Conservation (phyloP, 257 asterid genomes). For the Scutellaria galericulata region DNA sequence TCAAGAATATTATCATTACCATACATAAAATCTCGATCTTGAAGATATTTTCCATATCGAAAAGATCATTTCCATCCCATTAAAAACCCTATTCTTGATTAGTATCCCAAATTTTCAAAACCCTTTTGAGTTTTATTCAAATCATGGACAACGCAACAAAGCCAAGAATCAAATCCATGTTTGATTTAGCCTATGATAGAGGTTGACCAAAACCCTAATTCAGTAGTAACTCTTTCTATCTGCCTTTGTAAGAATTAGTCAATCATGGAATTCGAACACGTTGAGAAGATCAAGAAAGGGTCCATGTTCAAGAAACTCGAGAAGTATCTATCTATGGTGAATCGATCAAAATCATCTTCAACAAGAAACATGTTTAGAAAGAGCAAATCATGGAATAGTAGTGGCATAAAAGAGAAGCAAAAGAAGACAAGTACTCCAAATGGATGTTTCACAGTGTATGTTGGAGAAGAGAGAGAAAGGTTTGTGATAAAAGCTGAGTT, state of each 20-base stretch:
- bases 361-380: background rate
- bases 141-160: conserved; percentile 43
- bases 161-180: conserved; percentile 44
- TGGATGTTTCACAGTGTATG: conserved; percentile 70
- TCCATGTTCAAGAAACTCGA: conserved; percentile 42
- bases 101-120: too few species aligned
- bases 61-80: too few species aligned
- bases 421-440: conserved; percentile 32
- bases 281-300: conserved; percentile 23
- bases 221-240: too few species aligned
- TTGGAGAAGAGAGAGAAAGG: conserved; percentile 62
- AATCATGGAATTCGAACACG: background rate
- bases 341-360: background rate
- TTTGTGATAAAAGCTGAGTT: conserved; percentile 57
- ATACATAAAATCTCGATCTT: too few species aligned
- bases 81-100: too few species aligned
- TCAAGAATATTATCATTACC: too few species aligned
- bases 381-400: conserved; percentile 41
- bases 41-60: too few species aligned
- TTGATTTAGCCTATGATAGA: conserved; percentile 52
- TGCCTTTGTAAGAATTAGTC: too few species aligned
- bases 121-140: too few species aligned
- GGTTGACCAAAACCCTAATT: conserved; percentile 36
- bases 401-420: background rate
- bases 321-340: conserved; percentile 22